Evolutionary conservation across 805 yeast genomes (phyloP).

Genomic region (Brettanomyces nanus): DNA sequence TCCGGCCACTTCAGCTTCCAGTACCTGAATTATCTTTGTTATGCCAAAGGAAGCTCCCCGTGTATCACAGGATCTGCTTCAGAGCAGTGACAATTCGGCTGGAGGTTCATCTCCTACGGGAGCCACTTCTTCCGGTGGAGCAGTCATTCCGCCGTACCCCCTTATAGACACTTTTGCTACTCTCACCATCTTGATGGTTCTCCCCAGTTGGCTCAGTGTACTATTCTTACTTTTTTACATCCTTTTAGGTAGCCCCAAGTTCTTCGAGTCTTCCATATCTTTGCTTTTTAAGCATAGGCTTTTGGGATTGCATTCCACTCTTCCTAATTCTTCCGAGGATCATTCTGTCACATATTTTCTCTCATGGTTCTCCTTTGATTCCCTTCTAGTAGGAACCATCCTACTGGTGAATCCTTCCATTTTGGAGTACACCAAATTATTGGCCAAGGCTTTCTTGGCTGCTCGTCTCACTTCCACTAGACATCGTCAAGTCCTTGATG

Average conservation of each 20-base stretch:
- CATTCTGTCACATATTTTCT: slow-evolving; percentile 5
- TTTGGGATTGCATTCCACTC: slow-evolving; percentile 11
- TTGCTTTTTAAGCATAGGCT: slow-evolving; percentile 19
- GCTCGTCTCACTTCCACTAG: slow-evolving; percentile 25
- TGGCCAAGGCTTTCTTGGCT: slow-evolving; percentile 28
- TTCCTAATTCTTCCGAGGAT: slow-evolving; percentile 7
- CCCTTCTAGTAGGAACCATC: slow-evolving; percentile 11
- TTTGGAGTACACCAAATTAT: slow-evolving; percentile 19
- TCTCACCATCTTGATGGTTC: slow-evolving; percentile 17
- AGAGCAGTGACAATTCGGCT: neutral
- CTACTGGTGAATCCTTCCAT: slow-evolving; percentile 17
- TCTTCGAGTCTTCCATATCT: slow-evolving; percentile 21
- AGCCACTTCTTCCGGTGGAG: neutral
- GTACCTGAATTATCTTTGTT: too few species aligned
- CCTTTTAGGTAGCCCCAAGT: slow-evolving; percentile 19
- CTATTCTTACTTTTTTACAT: slow-evolving; percentile 14
- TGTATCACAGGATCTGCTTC: neutral
- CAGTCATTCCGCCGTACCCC: slow-evolving; percentile 16
- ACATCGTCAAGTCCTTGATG: slow-evolving; percentile 21
- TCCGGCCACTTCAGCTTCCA: too few species aligned
- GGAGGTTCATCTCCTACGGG: neutral
- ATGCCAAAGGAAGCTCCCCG: slow-evolving; percentile 2
- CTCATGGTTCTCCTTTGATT: slow-evolving; percentile 12
- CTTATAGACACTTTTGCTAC: slow-evolving; percentile 23
- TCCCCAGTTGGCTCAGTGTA: slow-evolving; percentile 23